These are phyloP conservation scores for Lagenaria siceraria DNA, from an alignment of 306 rosid species.

Conservation along the genomic window DNA sequence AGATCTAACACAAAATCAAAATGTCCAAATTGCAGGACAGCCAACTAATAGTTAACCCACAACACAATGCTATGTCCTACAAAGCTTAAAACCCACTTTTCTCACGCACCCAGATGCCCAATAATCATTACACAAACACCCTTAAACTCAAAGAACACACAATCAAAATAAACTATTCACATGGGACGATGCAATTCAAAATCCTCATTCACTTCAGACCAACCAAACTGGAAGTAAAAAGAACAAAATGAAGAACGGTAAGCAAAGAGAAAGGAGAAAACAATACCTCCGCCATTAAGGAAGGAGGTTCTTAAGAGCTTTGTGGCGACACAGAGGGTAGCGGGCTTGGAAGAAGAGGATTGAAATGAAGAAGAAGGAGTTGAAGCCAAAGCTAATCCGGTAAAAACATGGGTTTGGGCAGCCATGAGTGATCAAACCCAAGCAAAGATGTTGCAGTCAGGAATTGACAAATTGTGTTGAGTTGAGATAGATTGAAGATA, in stretches of 20 bases:
- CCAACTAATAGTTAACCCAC: not conserved
- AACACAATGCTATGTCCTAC: not conserved
- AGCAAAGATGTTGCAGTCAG: not conserved
- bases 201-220: not conserved
- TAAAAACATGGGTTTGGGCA: conserved; percentile 44
- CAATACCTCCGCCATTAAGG: conserved; percentile 23
- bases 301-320: conserved; percentile 49
- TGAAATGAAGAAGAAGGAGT: conserved; percentile 30
- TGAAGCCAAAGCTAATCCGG: conserved; percentile 37
- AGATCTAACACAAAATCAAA: not conserved
- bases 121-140: not conserved
- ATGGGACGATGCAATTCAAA: not conserved
- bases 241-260: not conserved
- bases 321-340: conserved; percentile 21
- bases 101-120: not conserved
- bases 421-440: conserved; percentile 34
- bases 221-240: not conserved
- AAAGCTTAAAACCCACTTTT: not conserved
- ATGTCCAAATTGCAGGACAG: not conserved
- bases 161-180: not conserved
- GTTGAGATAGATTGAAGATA: conserved; percentile 1
- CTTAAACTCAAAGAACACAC: not conserved
- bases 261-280: not conserved
- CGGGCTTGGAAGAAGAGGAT: conserved; percentile 32
- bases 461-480: not conserved